phyloP scores from a whole-genome alignment of 345 rosid genomes.

The Lagerstroemia speciosa region DNA sequence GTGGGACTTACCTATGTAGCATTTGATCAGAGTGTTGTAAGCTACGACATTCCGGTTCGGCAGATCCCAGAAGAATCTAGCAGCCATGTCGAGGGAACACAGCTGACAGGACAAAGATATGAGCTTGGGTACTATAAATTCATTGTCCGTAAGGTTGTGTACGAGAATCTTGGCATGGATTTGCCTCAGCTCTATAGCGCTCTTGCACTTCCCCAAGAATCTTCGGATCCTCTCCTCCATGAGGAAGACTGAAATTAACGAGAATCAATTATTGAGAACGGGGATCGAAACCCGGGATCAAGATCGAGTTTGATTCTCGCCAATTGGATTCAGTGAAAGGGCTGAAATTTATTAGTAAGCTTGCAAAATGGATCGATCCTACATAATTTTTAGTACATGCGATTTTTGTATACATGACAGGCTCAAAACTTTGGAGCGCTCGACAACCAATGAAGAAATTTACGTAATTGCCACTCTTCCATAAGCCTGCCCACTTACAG shows the following conservation, averaged over 20 bases:
- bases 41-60: constrained; percentile 13
- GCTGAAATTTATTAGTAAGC: not conserved
- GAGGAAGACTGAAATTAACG: not conserved
- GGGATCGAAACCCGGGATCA: too few species aligned
- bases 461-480: not conserved
- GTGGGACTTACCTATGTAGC: constrained; percentile 18
- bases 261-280: too few species aligned
- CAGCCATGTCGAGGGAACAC: constrained; percentile 7
- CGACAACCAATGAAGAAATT: not conserved
- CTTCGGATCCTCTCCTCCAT: constrained; percentile 16
- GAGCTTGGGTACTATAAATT: constrained; percentile 22
- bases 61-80: constrained; percentile 12
- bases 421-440: not conserved
- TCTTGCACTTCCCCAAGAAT: constrained; percentile 16
- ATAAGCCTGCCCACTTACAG: constrained; percentile 5
- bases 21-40: constrained; percentile 23
- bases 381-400: not conserved
- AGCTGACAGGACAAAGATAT: constrained; percentile 19
- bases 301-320: too few species aligned
- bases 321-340: not conserved
- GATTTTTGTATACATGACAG: not conserved
- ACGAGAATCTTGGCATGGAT: constrained; percentile 21
- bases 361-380: too few species aligned
- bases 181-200: constrained; percentile 15
- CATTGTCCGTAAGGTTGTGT: constrained; percentile 13